Base-by-base conservation (phyloP, 495 filamentous ascomycete genomes). In the Staphylotrichum tortipilum region DNA sequence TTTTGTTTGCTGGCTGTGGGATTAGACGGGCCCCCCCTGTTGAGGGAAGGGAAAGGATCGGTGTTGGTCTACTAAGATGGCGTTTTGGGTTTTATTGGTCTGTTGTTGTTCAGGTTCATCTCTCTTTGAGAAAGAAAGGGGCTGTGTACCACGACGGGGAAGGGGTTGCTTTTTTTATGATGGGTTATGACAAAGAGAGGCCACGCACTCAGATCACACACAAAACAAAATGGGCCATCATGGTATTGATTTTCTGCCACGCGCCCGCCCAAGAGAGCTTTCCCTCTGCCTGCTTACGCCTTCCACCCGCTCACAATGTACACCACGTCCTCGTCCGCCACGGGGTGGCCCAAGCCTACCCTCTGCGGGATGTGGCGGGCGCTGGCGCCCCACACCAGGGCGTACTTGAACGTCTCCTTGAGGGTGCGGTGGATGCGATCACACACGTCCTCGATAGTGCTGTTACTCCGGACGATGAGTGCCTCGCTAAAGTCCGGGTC, bases 351-450 rank as follows among this genome's bases (percentile, higher is more conserved):
- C 62, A 99, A 67, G 3, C 94, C 94, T 26, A 96, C 91, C 37
- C 94, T 77, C 69, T 99, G 94, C 12, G 94, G 92, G 12, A 95
- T 76, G 77, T 99, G 94, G 56, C 88, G 75, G 18, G 92, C 92
- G 68, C 90, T 96, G 10, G 88, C 88, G 18, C 94, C 94, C 94
- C 94, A 99, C 3, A 99, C 94, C 58, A 97, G 66, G 2, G 94
- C 94, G 71, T 96, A 97, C 72, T 97, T 99, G 73, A 97, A 99
- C 3, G 88, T 95, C 38, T 99, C 94, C 77, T 96, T 97, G 50
- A 99, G 71, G 23, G 84, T 89, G 29, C 94, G 78, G 70, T 99
- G 94, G 46, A 99, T 83, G 58, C 88, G 83, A 63, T 99, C 90
- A 67, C 94, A 99, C 1, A 97, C 94, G 65, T 99, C 92, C 69